Evolutionary conservation across 805 yeast genomes (phyloP), one percentile per base, ranked within the genome.

Genomic region (Pichia insulana): DNA sequence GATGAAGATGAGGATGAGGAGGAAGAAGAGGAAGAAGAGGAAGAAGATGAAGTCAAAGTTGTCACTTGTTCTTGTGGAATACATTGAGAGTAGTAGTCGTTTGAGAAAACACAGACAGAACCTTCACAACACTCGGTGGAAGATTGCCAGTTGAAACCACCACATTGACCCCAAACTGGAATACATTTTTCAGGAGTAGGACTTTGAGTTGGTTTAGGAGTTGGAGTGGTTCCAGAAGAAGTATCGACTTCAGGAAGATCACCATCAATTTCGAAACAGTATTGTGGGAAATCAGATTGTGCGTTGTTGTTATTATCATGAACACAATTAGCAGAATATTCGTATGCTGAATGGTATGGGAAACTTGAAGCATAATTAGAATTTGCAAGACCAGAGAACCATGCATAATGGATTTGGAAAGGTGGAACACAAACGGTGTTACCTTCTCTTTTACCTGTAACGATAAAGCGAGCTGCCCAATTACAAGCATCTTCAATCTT

Each of bases 361-460:
- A 52, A 55, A 9, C 36, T 18, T 5, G 43, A 27, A n/a, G 44
- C 40, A n/a, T 43, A 41, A 9, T 40, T 33, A 9, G 36, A 34
- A 11, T 34, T 33, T 11, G 52, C 57, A 12, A 32, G 42, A 10
- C 58, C 61, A 25, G 57, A 54, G 31, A 55, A 51, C 55, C 63
- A 61, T 16, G 60, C 61, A 36, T 49, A 59, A 33, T 61, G 63
- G 37, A 61, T 52, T 47, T 57, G 60, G 50, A 59, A 59, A 13
- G 49, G 28, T 7, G 58, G 56, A 44, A 55, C 49, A 49, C 59
- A 53, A 7, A 44, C 40, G 18, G 37, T 27, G 19, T 48, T 48
- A 15, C 46, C 46, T 16, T 31, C 35, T 8, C 20, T 33, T 18
- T 40, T 41, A 39, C 56, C 62, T 15, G 51, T 47, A 12, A 59